Conservation (phyloP, 495 filamentous ascomycete genomes). For the Talaromyces nanjingensis region DNA sequence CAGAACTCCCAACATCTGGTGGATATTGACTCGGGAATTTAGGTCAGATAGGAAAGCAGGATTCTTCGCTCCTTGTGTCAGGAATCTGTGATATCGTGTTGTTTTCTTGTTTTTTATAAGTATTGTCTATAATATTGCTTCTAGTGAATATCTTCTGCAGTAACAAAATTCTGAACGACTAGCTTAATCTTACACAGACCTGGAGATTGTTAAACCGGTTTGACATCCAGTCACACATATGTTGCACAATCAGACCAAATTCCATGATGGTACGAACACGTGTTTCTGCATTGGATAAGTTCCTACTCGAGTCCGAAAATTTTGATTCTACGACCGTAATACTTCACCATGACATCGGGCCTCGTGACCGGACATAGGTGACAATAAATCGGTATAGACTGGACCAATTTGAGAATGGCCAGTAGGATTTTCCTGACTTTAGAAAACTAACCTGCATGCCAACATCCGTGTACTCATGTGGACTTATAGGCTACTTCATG, state of each 20-base stretch:
- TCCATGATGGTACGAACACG: no score
- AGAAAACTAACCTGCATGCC: not conserved
- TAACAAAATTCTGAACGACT: not conserved
- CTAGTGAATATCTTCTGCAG: not conserved
- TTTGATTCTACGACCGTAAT: not conserved
- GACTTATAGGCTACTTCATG: not conserved
- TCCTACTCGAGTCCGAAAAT: no score
- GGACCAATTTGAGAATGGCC: not conserved
- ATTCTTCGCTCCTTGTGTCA: constrained; percentile 13
- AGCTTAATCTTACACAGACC: not conserved
- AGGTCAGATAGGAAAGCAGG: not conserved
- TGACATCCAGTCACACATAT: not conserved
- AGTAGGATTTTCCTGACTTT: not conserved
- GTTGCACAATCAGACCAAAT: not conserved
- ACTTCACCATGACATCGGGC: not conserved
- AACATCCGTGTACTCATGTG: not conserved
- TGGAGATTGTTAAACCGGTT: not conserved
- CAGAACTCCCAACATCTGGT: not conserved
- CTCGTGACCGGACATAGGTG: not conserved
- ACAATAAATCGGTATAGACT: not conserved
- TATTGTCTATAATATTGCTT: not conserved
- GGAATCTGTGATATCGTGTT: not conserved
- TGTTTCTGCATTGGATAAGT: no score
- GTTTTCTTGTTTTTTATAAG: not conserved
- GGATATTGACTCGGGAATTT: not conserved